A percentile compares a stretch with the other conserved stretches of the same genome.
These are phyloP conservation scores for Nannochloropsis oceanica DNA, from an alignment of 108 stramenopile genomes.

Conservation along the genomic window DNA sequence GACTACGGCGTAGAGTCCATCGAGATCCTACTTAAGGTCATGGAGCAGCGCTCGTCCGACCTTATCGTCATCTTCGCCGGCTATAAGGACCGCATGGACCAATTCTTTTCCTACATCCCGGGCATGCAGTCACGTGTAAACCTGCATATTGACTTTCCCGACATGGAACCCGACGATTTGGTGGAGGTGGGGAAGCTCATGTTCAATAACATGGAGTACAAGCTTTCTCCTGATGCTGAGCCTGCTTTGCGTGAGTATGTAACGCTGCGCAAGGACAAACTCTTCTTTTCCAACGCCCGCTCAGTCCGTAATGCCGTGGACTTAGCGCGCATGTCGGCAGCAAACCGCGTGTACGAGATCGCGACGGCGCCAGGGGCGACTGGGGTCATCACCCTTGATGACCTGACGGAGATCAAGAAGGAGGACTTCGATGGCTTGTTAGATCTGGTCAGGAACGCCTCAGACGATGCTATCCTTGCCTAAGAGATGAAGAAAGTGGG, in stretches of 20 bases:
- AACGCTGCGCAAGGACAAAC: constrained; percentile 72
- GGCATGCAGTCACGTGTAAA: constrained; percentile 95
- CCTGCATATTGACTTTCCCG: constrained; percentile 98
- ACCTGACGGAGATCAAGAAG: neutral
- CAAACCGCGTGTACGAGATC: neutral
- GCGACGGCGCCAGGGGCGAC: neutral
- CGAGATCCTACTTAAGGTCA: constrained; percentile 93
- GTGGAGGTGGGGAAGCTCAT: constrained; percentile 76
- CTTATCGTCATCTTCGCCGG: constrained; percentile 92
- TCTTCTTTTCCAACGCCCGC: constrained; percentile 95
- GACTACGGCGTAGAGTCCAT: constrained; percentile 98
- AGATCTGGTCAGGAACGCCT: neutral
- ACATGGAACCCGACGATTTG: constrained; percentile 85
- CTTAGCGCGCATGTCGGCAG: constrained; percentile 71
- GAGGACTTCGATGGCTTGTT: neutral
- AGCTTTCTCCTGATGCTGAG: constrained; percentile 51
- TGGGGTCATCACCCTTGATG: neutral
- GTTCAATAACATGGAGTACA: constrained; percentile 76
- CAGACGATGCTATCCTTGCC: neutral
- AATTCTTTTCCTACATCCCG: constrained; percentile 95
- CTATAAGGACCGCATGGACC: constrained; percentile 97
- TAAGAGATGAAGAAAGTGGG: neutral
- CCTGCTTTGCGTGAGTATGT: constrained; percentile 76
- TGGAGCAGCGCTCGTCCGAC: constrained; percentile 94
- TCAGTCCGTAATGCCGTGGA: constrained; percentile 97